A percentile compares a stretch with the other conserved stretches of the same genome.
Conservation (phyloP, 2,329 filamentous ascomycete species). For the Fonsecaea multimorphosa region DNA sequence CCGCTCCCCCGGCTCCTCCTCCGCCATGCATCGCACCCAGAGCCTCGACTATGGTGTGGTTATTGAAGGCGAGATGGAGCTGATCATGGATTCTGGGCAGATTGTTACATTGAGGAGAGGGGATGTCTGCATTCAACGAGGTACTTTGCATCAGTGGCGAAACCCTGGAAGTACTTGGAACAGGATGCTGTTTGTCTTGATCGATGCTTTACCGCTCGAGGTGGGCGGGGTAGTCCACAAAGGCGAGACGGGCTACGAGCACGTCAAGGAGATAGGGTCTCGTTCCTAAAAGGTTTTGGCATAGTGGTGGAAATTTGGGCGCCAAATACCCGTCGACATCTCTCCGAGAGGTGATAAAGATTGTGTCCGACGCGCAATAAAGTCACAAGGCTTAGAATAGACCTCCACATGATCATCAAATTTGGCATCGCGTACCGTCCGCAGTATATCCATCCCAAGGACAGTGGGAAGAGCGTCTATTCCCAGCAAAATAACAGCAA, state of each 20-base stretch:
- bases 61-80: constrained; percentile 59
- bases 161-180: constrained; percentile 42
- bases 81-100: constrained; percentile 59
- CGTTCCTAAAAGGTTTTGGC: constrained; percentile 7
- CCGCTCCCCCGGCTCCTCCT: constrained; percentile 50
- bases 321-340: too few species aligned
- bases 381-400: too few species aligned
- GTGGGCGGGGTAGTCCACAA: constrained; percentile 16
- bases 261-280: constrained; percentile 20
- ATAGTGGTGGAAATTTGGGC: too few species aligned
- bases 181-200: constrained; percentile 33
- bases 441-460: too few species aligned
- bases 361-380: too few species aligned
- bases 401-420: too few species aligned
- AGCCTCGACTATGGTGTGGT: constrained; percentile 62
- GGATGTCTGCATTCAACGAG: constrained; percentile 61
- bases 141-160: constrained; percentile 48
- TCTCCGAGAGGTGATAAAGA: too few species aligned
- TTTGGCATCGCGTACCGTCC: too few species aligned
- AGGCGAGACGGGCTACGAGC: constrained; percentile 23
- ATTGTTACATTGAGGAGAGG: constrained; percentile 54
- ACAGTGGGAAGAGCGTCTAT: too few species aligned
- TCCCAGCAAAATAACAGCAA: too few species aligned
- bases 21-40: constrained; percentile 60
- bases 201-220: constrained; percentile 27